Evolutionary conservation across 208 protist genomes (phyloP).

Genomic region (Eutreptiella sp.): DNA sequence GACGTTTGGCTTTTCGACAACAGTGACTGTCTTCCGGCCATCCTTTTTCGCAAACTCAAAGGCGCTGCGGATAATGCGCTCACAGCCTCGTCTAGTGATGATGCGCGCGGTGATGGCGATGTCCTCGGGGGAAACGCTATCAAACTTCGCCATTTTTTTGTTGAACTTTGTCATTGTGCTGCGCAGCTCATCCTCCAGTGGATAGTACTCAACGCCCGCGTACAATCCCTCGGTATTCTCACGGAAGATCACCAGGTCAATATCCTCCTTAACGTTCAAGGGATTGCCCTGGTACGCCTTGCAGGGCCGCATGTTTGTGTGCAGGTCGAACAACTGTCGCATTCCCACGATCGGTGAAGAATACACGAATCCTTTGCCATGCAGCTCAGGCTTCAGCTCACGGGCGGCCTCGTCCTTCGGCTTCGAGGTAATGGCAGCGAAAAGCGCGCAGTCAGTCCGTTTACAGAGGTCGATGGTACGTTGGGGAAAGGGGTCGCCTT

Average conservation of each 20-base stretch:
- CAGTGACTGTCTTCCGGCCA: conserved; percentile 36
- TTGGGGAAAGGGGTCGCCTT: conserved; percentile 14
- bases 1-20: conserved; percentile 50
- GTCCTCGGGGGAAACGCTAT: conserved; percentile 7
- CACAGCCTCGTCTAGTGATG: conserved; percentile 50
- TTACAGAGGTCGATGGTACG: conserved; percentile 15
- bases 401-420: conserved; percentile 9
- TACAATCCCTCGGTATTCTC: conserved; percentile 75
- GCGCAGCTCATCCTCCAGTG: conserved; percentile 17
- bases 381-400: conserved; percentile 2
- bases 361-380: conserved; percentile 14
- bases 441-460: conserved; percentile 11
- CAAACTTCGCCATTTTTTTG: conserved; percentile 1
- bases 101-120: conserved; percentile 45
- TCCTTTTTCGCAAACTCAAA: conserved; percentile 54
- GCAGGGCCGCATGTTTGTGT: conserved; percentile 27
- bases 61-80: conserved; percentile 50
- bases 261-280: conserved; percentile 35
- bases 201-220: conserved; percentile 54
- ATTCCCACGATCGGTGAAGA: conserved; percentile 23
- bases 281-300: neutral
- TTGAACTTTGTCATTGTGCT: no score
- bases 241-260: conserved; percentile 60
- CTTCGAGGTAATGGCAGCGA: conserved; percentile 20
- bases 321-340: conserved; percentile 31